Base-by-base conservation (phyloP, 2,329 filamentous ascomycete genomes). In the Triangularia setosa region DNA sequence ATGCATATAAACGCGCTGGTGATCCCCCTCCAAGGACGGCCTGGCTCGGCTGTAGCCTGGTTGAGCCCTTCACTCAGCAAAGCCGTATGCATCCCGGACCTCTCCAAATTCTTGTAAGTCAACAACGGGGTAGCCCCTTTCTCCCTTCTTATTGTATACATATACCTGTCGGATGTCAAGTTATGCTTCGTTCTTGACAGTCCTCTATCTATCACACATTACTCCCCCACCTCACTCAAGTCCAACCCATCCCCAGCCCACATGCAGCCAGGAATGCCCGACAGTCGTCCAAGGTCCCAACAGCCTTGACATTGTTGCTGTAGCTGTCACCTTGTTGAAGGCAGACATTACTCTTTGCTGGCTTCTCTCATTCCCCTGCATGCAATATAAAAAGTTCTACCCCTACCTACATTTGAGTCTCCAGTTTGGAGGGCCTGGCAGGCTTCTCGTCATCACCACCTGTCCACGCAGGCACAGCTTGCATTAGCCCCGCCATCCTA, bases 1-100 rank as follows among this genome's bases (percentile, higher is more conserved):
- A 74, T 75, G 78, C 79, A 82, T 81, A 81, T 82, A 82, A 81
- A 82, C 79, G 78, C 66, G 71, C 72, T 73, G 73, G 67, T 72
- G 75, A 77, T 80, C 79, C 79, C 79, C 44, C 25, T 40, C 28
- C 21, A 55, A 58, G 52, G 40, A 48, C 40, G 40, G 40, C 40
- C 40, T 48, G n/a, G 40, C 40, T 48, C 40, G 40, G 40, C 40
- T 21, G 40, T 40, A 48, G 40, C 14, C 35, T 9, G 35, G 16
- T n/a, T 40, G 35, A 48, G 40, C 40, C 40, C n/a, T 48, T 9
- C n/a, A 21, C n/a, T n/a, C 40, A 21, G 8, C n/a, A 21, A 21
- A 48, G 4, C n/a, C n/a, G n/a, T 16, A 3, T 14, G 3, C 40
- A 48, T 14, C 11, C n/a, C 18, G 40, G 40, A 48, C 18, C 40